Base-by-base conservation (phyloP, 257 asterid genomes). In the Salvia rosmarinus region DNA sequence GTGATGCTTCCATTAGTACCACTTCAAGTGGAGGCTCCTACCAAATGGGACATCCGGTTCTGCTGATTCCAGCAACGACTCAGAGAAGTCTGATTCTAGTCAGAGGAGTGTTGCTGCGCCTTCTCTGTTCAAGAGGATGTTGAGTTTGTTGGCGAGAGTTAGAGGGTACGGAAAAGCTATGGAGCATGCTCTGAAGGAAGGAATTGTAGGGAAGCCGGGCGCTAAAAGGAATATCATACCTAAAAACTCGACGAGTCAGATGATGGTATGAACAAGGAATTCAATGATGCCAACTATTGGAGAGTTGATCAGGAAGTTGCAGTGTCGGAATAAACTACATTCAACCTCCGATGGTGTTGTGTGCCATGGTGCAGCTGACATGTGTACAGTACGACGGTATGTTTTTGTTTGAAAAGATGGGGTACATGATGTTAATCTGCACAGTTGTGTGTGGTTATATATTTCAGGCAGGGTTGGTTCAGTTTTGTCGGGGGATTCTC, bases 151-250 rank as follows among this genome's bases (percentile, higher is more conserved):
- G 99, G 98, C 9, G 97, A 39, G 98, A 91, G 81, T 61, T 88
- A 52, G 99, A 89, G 82, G 97, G 98, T 6, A 88, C 95, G 0
- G 91, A 82, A 86, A 78, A 62, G 91, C 96, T 52, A 89, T 91
- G 96, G 96, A 89, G 55, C 96, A 88, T 50, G 99, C 99, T 64
- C 82, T 91, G 2, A 88, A 91, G 80, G 99, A 95, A 77, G 98
- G 99, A 67, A 88, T 89, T 35, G 96, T 91, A 17, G 98, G 54
- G 98, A 91, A 82, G 97, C 98, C 0, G 96, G 90, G 32, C 88
- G 0, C 59, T 95, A 95, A 83, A 72, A 79, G 84, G 74, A 88
- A 74, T 57, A 66, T 77, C 4, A 50, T 66, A 7, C 86, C 90
- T 20, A 84, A 88, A 64, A 73, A 68, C 79, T 77, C 0, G 97